phyloP scores from a whole-genome alignment of 2,329 filamentous ascomycete genomes.

The Penicillium nordicum region DNA sequence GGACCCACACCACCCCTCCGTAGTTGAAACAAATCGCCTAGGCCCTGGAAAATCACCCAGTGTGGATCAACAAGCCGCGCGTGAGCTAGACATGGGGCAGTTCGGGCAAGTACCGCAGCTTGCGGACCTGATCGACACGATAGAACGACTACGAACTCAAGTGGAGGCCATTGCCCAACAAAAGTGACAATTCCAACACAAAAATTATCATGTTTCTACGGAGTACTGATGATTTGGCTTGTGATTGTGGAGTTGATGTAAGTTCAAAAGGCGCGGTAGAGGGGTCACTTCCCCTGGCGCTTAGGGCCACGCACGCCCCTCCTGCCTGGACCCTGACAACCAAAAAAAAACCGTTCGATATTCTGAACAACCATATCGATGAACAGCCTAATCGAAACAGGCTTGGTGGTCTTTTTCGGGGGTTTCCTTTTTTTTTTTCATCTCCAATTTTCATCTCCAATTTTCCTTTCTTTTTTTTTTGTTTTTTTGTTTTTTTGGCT shows the following conservation, averaged over 20 bases:
- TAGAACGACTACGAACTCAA: constrained; percentile 36
- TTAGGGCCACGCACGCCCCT: constrained; percentile 24
- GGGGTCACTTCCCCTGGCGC: constrained; percentile 11
- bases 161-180: constrained; percentile 33
- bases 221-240: neutral
- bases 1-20: constrained; percentile 24
- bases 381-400: neutral
- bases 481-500: neutral
- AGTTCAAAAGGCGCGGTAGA: constrained; percentile 3
- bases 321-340: neutral
- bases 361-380: constrained; percentile 9
- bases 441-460: neutral
- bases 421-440: neutral
- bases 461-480: neutral
- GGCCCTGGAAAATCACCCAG: constrained; percentile 21
- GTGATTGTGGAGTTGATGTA: neutral
- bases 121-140: constrained; percentile 33
- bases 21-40: constrained; percentile 20
- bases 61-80: constrained; percentile 24
- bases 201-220: neutral
- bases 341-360: constrained; percentile 10
- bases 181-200: neutral
- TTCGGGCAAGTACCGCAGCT: constrained; percentile 25
- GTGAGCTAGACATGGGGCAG: constrained; percentile 21
- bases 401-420: constrained; percentile 2